Percentiles rank a stretch among this genome's conserved stretches.
phyloP scores from a whole-genome alignment of 306 rosid species.

The Sicyos edulis region DNA sequence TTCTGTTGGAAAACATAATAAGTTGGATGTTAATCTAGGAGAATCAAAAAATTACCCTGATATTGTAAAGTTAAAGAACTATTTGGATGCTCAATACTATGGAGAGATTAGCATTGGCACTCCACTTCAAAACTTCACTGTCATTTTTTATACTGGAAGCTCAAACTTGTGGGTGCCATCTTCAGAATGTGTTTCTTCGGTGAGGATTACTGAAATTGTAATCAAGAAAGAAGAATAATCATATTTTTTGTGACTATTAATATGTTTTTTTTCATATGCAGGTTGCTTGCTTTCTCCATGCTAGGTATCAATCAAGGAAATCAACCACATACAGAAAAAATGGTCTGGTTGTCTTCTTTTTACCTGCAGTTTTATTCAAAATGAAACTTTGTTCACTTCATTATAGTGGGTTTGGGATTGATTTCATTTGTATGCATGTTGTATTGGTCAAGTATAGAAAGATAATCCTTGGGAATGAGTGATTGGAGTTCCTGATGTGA shows the following conservation, averaged over 20 bases:
- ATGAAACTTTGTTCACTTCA: not conserved
- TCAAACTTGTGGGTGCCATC: conserved; percentile 96
- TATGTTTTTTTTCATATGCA: conserved; percentile 34
- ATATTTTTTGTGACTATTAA: not conserved
- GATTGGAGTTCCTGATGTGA: not conserved
- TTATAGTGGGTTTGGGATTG: not conserved
- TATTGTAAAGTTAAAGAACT: conserved; percentile 59
- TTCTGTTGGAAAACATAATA: conserved; percentile 35
- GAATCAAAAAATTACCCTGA: conserved; percentile 30
- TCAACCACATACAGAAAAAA: conserved; percentile 65
- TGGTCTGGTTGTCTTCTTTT: conserved; percentile 43
- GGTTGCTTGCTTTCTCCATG: conserved; percentile 66
- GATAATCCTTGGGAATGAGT: not conserved
- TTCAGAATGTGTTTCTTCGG: conserved; percentile 57
- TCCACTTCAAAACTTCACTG: conserved; percentile 81
- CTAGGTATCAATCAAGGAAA: conserved; percentile 52
- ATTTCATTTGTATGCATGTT: not conserved
- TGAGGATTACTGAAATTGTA: conserved; percentile 30
- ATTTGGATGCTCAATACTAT: too few species aligned
- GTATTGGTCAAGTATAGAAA: not conserved
- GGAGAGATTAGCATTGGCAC: conserved; percentile 79
- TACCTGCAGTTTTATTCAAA: not conserved
- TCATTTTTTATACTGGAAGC: conserved; percentile 90
- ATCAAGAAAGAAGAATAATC: not conserved
- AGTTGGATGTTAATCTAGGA: conserved; percentile 26